phyloP scores from a whole-genome alignment of 352 stramenopile species.

The Phytophthora boehmeriae region DNA sequence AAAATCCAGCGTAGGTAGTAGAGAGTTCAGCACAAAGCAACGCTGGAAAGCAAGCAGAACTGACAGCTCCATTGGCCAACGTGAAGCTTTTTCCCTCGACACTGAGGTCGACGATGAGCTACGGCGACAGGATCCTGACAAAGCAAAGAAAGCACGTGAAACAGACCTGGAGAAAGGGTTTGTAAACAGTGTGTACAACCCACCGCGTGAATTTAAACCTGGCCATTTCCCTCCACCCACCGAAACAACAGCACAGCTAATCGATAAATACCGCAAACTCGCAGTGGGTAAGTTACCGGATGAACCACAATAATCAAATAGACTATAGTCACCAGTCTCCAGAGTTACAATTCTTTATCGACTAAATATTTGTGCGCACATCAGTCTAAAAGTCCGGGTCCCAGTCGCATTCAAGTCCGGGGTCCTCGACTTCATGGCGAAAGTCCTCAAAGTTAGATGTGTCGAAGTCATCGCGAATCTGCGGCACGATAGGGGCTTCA shows the following conservation, averaged over 20 bases:
- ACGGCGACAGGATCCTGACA: slow-evolving; percentile 13
- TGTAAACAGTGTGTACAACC: slow-evolving; percentile 60
- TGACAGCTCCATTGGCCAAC: neutral
- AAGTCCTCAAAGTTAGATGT: slow-evolving; percentile 88
- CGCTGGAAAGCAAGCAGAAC: slow-evolving; percentile 11
- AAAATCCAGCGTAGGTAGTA: slow-evolving; percentile 17
- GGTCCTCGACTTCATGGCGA: slow-evolving; percentile 67
- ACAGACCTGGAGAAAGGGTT: slow-evolving; percentile 48
- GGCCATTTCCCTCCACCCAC: slow-evolving; percentile 62
- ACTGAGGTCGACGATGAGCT: slow-evolving; percentile 24
- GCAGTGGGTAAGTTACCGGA: slow-evolving; percentile 67
- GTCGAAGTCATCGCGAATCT: slow-evolving; percentile 77
- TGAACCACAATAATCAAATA: slow-evolving; percentile 12
- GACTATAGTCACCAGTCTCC: neutral
- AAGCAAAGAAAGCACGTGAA: slow-evolving; percentile 14
- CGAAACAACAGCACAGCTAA: slow-evolving; percentile 68
- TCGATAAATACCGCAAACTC: slow-evolving; percentile 86
- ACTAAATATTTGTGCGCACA: slow-evolving; percentile 18
- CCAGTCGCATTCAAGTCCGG: slow-evolving; percentile 68
- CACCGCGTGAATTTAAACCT: slow-evolving; percentile 49
- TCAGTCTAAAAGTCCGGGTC: slow-evolving; percentile 68
- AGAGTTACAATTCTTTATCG: neutral
- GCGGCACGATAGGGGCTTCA: slow-evolving; percentile 78
- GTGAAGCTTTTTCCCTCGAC: slow-evolving; percentile 22
- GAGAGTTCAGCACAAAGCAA: slow-evolving; percentile 19